Conservation (phyloP, 2,329 filamentous ascomycete genomes). For the Hortaea werneckii region DNA sequence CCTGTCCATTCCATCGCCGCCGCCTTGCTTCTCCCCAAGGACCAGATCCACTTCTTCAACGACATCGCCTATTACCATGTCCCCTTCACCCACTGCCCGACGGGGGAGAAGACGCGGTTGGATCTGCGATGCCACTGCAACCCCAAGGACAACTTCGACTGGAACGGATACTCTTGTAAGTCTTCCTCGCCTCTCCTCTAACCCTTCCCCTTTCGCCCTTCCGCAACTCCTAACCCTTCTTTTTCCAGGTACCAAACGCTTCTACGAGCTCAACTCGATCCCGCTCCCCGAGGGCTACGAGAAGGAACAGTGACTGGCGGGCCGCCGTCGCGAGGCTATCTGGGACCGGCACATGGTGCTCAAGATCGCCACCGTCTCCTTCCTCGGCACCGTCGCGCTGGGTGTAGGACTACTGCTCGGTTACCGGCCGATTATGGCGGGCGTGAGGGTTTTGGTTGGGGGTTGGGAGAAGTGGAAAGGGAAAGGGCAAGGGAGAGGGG, state of each 20-base stretch:
- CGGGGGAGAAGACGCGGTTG: slow-evolving; percentile 70
- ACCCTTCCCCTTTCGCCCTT: background rate
- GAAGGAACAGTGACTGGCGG: slow-evolving; percentile 29
- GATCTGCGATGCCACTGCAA: slow-evolving; percentile 92
- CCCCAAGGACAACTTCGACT: slow-evolving; percentile 95
- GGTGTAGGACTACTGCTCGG: background rate
- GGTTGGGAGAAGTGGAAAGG: no score
- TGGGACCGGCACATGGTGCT: background rate
- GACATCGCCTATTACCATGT: slow-evolving; percentile 98
- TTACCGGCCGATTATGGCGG: background rate
- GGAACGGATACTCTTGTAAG: slow-evolving; percentile 97
- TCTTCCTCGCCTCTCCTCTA: slow-evolving; percentile 10
- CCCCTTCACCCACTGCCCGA: slow-evolving; percentile 95
- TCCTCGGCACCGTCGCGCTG: background rate
- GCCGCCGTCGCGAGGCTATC: slow-evolving; percentile 7
- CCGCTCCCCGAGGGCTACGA: slow-evolving; percentile 81
- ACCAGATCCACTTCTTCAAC: slow-evolving; percentile 96
- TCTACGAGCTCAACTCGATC: slow-evolving; percentile 71
- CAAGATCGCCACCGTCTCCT: background rate
- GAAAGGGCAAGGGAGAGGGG: no score
- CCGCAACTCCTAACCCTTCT: background rate
- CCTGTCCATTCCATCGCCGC: slow-evolving; percentile 98
- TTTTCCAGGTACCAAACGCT: slow-evolving; percentile 64
- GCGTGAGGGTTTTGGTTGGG: background rate
- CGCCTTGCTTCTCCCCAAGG: slow-evolving; percentile 74